Evolutionary conservation across 192 early-diverging fungal species (phyloP).

Genomic region (Backusella macrospora): DNA sequence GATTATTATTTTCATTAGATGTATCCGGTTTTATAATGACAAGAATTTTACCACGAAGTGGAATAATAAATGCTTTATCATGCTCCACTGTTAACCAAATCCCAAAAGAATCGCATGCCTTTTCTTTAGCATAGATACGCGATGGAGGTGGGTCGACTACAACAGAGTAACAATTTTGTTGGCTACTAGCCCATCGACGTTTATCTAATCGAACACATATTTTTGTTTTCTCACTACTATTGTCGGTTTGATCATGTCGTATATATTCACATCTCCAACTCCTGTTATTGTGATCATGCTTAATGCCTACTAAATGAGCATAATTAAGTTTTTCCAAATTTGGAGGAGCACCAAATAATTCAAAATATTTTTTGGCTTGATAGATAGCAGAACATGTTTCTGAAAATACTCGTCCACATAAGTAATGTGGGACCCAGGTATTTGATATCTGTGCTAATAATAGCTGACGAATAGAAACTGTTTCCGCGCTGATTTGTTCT

Average conservation of each 20-base stretch:
- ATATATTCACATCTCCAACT: slow-evolving; percentile 41
- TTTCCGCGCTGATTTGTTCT: slow-evolving; percentile 19
- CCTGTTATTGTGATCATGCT: slow-evolving; percentile 29
- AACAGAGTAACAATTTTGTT: slow-evolving; percentile 34
- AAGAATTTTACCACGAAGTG: slow-evolving; percentile 48
- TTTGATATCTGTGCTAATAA: slow-evolving; percentile 32
- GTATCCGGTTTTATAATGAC: slow-evolving; percentile 42
- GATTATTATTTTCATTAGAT: background rate
- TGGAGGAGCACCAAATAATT: slow-evolving; percentile 32
- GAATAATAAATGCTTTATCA: slow-evolving; percentile 43
- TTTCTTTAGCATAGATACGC: slow-evolving; percentile 32
- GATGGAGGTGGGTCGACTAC: slow-evolving; percentile 56
- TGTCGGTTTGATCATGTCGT: background rate
- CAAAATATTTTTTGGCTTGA: slow-evolving; percentile 14
- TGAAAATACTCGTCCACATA: background rate
- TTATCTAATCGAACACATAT: slow-evolving; percentile 43
- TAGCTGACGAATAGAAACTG: slow-evolving; percentile 42
- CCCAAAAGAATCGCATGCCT: slow-evolving; percentile 46
- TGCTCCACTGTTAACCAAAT: slow-evolving; percentile 49
- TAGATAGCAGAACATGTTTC: slow-evolving; percentile 1
- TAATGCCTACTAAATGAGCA: slow-evolving; percentile 14
- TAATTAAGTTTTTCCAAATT: slow-evolving; percentile 20
- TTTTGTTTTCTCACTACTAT: background rate
- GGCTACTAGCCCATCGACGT: slow-evolving; percentile 36
- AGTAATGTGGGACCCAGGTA: slow-evolving; percentile 8